These are phyloP conservation scores for Cicer pinnatifidum DNA, from an alignment of 306 rosid genomes.

Conservation along the genomic window DNA sequence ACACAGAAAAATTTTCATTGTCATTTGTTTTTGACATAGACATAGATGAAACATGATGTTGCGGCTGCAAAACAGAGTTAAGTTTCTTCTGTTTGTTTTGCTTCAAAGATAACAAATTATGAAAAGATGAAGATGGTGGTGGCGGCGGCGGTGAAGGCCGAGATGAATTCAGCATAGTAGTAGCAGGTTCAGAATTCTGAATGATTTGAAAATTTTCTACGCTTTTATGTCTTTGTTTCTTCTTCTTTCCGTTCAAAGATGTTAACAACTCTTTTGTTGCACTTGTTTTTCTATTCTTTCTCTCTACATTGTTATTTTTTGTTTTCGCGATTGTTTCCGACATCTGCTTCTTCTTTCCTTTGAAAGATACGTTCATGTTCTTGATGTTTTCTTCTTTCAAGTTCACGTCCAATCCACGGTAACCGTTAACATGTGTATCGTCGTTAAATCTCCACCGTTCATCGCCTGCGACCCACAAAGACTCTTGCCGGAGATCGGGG, in stretches of 20 bases:
- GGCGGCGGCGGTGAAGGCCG: conserved; percentile 43
- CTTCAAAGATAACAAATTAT: conserved; percentile 55
- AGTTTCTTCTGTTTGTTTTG: conserved; percentile 58
- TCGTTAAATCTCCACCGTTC: conserved; percentile 73
- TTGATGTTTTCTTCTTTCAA: conserved; percentile 27
- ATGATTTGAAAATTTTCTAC: conserved; percentile 61
- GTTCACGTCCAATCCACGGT: conserved; percentile 40
- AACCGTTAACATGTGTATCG: conserved; percentile 56
- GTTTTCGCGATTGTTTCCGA: conserved; percentile 4
- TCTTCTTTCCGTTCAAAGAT: conserved; percentile 60
- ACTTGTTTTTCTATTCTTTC: conserved; percentile 55
- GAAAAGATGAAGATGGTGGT: conserved; percentile 60
- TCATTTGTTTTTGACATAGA: conserved; percentile 45
- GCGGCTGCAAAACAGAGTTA: conserved; percentile 33
- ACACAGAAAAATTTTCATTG: conserved; percentile 31
- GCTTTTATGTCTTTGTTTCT: conserved; percentile 65
- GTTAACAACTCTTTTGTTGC: conserved; percentile 64
- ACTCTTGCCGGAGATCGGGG: conserved; percentile 87
- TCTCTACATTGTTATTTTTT: conserved; percentile 10
- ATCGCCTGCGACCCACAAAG: conserved; percentile 52
- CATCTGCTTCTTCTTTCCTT: neutral
- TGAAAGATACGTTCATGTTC: conserved; percentile 41
- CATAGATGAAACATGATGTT: conserved; percentile 30
- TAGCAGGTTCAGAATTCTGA: conserved; percentile 39
- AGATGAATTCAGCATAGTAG: conserved; percentile 18